Conservation (phyloP, 2,329 filamentous ascomycete species). For the Cladosporium oxysporum region DNA sequence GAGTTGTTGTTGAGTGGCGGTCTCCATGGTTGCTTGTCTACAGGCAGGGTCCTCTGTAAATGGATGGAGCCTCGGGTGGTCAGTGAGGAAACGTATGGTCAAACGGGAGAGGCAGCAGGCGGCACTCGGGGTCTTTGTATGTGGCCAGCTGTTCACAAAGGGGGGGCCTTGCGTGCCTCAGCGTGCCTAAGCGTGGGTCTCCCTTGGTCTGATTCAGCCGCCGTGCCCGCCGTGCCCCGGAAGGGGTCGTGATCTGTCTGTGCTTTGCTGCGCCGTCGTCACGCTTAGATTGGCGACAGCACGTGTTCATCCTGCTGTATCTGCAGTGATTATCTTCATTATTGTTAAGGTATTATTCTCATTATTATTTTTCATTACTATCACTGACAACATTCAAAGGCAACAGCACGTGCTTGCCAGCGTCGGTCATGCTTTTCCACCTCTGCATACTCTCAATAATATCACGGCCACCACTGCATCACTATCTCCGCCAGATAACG, state of each 20-base stretch:
- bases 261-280: neutral
- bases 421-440: neutral
- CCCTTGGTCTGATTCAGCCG: neutral
- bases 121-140: constrained; percentile 15
- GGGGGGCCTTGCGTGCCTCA: neutral
- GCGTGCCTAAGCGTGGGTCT: neutral
- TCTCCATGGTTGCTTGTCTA: constrained; percentile 19
- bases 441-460: neutral
- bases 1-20: neutral
- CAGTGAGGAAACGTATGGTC: constrained; percentile 16
- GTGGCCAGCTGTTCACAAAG: constrained; percentile 7
- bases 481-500: neutral
- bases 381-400: neutral
- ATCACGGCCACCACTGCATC: neutral
- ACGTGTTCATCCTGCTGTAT: neutral
- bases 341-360: neutral
- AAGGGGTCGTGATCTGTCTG: neutral
- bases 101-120: constrained; percentile 13
- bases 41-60: constrained; percentile 20
- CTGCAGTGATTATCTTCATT: neutral
- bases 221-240: neutral
- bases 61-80: constrained; percentile 18
- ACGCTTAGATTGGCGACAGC: neutral
- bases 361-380: neutral
- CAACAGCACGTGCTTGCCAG: neutral